Conservation (phyloP, 2,329 filamentous ascomycete genomes). For the Coniochaeta sp. region DNA sequence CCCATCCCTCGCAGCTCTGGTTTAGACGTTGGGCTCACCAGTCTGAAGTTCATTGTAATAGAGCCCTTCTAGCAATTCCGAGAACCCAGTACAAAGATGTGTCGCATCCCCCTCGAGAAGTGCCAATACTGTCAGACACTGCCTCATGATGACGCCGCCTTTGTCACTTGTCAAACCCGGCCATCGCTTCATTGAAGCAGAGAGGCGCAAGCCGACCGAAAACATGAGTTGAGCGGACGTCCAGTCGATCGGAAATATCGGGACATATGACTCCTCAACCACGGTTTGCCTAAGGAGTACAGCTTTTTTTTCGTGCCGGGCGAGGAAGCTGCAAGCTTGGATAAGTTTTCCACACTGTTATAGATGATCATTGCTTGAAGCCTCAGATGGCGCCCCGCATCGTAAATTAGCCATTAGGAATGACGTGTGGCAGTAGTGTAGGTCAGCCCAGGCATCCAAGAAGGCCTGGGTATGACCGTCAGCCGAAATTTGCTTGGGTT, state of each 20-base stretch:
- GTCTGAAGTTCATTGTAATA: background rate
- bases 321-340: background rate
- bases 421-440: background rate
- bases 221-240: background rate
- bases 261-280: background rate
- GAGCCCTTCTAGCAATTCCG: background rate
- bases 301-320: background rate
- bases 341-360: background rate
- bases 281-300: background rate
- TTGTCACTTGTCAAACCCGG: background rate
- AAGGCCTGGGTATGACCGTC: background rate
- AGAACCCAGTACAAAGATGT: background rate
- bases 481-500: background rate
- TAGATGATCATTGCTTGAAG: background rate
- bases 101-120: conserved; percentile 1
- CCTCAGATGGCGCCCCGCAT: background rate
- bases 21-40: background rate
- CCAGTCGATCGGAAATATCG: background rate
- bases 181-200: background rate
- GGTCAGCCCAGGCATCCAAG: background rate
- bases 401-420: background rate
- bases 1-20: background rate
- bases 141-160: background rate
- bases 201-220: background rate
- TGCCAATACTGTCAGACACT: background rate